phyloP scores from a whole-genome alignment of 2,329 filamentous ascomycete genomes.

The Ophioceras dolichostomum region DNA sequence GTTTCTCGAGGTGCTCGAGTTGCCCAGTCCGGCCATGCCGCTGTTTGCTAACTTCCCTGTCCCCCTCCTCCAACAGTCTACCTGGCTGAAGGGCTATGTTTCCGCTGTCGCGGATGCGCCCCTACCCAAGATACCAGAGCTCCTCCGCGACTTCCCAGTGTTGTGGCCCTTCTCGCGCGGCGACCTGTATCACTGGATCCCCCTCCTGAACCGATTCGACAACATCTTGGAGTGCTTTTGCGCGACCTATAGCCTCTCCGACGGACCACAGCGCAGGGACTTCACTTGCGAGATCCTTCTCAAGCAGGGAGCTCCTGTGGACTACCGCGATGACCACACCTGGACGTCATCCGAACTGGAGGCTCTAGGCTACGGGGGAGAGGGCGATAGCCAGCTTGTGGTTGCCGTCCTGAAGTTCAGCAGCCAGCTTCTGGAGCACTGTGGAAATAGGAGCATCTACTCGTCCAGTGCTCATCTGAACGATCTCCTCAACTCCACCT shows the following conservation, averaged over 20 bases:
- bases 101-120: slow-evolving; percentile 54
- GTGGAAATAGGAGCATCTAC: slow-evolving; percentile 92
- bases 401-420: slow-evolving; percentile 78
- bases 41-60: neutral
- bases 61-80: slow-evolving; percentile 49
- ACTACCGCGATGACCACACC: slow-evolving; percentile 34
- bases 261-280: slow-evolving; percentile 67
- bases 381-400: slow-evolving; percentile 72
- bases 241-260: slow-evolving; percentile 64
- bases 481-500: slow-evolving; percentile 79
- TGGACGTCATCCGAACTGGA: slow-evolving; percentile 35
- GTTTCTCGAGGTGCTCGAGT: too few species aligned
- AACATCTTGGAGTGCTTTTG: slow-evolving; percentile 73
- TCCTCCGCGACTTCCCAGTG: slow-evolving; percentile 69
- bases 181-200: slow-evolving; percentile 97
- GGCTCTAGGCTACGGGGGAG: slow-evolving; percentile 50
- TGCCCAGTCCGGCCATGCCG: slow-evolving; percentile 2
- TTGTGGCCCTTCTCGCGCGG: slow-evolving; percentile 93
- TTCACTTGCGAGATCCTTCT: slow-evolving; percentile 58
- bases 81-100: slow-evolving; percentile 76
- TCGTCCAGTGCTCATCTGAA: slow-evolving; percentile 85
- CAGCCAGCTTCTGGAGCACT: slow-evolving; percentile 79
- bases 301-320: slow-evolving; percentile 40
- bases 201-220: slow-evolving; percentile 87
- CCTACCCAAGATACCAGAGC: slow-evolving; percentile 63